phyloP scores from a whole-genome alignment of 192 early-diverging fungal species.

The Chytriomyces sp. region DNA sequence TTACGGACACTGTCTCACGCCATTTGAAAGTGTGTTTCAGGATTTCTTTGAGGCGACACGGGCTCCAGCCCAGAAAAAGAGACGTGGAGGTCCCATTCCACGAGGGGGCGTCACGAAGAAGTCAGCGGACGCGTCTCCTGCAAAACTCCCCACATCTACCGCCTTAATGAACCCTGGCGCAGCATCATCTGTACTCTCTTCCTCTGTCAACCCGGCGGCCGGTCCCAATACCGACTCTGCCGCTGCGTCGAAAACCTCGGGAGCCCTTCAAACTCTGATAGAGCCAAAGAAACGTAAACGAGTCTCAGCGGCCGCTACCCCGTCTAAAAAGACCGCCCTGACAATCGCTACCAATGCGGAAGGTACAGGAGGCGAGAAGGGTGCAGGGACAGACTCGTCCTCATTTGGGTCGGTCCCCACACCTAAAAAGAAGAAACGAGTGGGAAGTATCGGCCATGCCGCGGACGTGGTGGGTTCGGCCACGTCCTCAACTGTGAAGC shows the following conservation, averaged over 20 bases:
- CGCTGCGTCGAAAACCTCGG: too few species aligned
- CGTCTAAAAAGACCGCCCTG: not conserved
- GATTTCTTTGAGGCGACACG: slow-evolving; percentile 21
- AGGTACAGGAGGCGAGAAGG: not conserved
- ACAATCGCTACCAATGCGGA: not conserved
- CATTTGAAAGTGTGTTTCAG: not conserved
- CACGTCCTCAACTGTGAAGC: not conserved
- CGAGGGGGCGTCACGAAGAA: not conserved
- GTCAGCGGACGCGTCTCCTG: slow-evolving; percentile 9
- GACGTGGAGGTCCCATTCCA: not conserved
- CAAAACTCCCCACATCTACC: not conserved
- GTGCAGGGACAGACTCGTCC: not conserved
- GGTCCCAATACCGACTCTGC: not conserved
- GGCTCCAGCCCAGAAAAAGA: slow-evolving; percentile 9
- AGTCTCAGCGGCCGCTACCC: not conserved
- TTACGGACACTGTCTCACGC: not conserved
- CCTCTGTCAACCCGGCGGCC: not conserved
- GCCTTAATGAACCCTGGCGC: not conserved
- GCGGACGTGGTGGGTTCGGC: not conserved
- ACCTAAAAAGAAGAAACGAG: not conserved
- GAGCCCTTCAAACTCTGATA: not conserved
- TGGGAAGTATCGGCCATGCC: not conserved
- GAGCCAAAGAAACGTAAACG: slow-evolving; percentile 15
- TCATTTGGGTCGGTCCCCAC: not conserved
- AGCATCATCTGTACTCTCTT: not conserved